These are phyloP conservation scores for Floccularia luteovirens DNA, from an alignment of 768 basidiomycete genomes.

Conservation along the genomic window DNA sequence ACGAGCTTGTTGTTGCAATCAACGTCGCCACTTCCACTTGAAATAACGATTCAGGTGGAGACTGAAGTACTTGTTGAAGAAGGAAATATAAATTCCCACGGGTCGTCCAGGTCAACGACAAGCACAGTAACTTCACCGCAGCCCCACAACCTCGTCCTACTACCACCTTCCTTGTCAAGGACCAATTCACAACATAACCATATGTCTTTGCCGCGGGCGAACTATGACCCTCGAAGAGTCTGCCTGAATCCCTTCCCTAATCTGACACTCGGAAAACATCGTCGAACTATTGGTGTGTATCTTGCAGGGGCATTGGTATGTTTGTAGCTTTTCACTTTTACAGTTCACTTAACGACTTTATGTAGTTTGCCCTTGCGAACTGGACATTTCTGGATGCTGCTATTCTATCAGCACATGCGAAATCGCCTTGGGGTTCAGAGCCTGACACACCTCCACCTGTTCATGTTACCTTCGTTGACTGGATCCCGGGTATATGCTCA, in stretches of 20 bases:
- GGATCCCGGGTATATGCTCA: conserved; percentile 94
- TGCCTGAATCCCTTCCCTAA: conserved; percentile 85
- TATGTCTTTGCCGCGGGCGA: conserved; percentile 62
- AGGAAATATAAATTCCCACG: neutral
- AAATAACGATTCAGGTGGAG: neutral
- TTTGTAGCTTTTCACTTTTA: conserved; percentile 11
- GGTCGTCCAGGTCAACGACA: neutral
- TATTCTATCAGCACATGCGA: conserved; percentile 82
- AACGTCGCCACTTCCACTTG: too few species aligned
- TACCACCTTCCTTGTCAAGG: conserved; percentile 9
- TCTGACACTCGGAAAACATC: conserved; percentile 65
- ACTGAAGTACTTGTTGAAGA: neutral
- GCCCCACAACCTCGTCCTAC: conserved; percentile 9
- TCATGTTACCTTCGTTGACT: conserved; percentile 90
- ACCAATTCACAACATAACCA: conserved; percentile 5
- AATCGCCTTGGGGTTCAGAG: conserved; percentile 64
- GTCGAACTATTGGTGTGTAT: conserved; percentile 82
- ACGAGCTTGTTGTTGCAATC: too few species aligned
- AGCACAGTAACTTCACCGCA: neutral
- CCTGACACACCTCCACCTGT: conserved; percentile 47
- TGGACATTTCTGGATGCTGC: conserved; percentile 95
- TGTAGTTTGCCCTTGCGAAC: conserved; percentile 89
- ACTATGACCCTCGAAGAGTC: conserved; percentile 84
- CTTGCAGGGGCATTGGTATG: conserved; percentile 86
- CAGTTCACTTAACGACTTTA: conserved; percentile 3